These are phyloP conservation scores for Arctium minus DNA, from an alignment of 129 eudicot species.

Conservation along the genomic window DNA sequence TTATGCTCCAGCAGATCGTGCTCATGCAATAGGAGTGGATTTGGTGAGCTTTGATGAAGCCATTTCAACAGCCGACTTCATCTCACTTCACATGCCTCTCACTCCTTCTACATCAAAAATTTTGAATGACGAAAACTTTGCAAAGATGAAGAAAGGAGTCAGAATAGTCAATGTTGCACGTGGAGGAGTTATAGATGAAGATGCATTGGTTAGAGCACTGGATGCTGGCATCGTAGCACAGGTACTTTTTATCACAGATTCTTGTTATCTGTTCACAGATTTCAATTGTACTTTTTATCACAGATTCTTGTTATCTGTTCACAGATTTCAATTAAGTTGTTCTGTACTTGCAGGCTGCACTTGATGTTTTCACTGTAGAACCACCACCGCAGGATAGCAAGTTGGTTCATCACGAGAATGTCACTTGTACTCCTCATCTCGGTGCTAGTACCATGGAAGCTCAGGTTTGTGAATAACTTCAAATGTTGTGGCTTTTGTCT, in stretches of 20 bases:
- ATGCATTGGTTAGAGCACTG: constrained; percentile 75
- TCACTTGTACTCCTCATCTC: constrained; percentile 88
- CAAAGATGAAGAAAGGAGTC: constrained; percentile 94
- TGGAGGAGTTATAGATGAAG: constrained; percentile 97
- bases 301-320: neutral
- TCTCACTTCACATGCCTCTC: constrained; percentile 97
- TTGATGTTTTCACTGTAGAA: constrained; percentile 87
- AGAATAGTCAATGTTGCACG: constrained; percentile 88
- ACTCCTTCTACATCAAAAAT: constrained; percentile 72
- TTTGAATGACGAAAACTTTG: constrained; percentile 79
- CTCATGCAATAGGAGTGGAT: constrained; percentile 88
- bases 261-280: neutral
- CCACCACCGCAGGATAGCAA: constrained; percentile 85
- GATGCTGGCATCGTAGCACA: constrained; percentile 97
- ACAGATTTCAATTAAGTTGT: neutral
- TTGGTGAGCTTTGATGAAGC: constrained; percentile 92
- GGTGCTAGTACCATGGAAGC: constrained; percentile 98
- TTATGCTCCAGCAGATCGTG: constrained; percentile 95
- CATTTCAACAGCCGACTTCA: constrained; percentile 74
- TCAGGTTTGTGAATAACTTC: constrained; percentile 50
- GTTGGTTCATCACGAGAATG: constrained; percentile 70
- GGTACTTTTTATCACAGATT: constrained; percentile 34
- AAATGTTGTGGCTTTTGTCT: neutral
- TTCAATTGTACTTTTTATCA: constrained; percentile 23
- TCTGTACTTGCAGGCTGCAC: constrained; percentile 66